phyloP scores from a whole-genome alignment of 2,329 filamentous ascomycete genomes.

The Botrytis deweyae region DNA sequence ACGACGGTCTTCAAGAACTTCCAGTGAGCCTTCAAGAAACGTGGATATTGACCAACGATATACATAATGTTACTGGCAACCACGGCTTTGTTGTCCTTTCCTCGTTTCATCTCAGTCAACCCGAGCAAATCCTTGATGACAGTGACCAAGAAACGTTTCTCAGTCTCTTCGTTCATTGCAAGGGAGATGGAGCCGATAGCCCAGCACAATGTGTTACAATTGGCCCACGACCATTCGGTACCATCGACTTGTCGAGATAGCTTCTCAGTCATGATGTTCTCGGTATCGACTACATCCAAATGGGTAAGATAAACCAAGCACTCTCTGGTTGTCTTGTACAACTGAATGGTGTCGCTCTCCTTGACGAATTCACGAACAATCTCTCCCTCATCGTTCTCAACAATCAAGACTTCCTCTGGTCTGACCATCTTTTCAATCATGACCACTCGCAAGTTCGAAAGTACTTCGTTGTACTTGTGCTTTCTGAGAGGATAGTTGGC shows the following conservation, averaged over 20 bases:
- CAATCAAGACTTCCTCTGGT: conserved; percentile 94
- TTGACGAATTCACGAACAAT: conserved; percentile 99
- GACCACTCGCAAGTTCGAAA: conserved; percentile 90
- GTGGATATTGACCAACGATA: conserved; percentile 97
- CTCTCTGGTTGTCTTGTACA: conserved; percentile 98
- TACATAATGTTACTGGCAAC: conserved; percentile 99
- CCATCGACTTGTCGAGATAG: conserved; percentile 92
- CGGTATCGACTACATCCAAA: conserved; percentile 93
- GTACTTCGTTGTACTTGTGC: conserved; percentile 93
- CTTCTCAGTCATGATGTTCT: conserved; percentile 99
- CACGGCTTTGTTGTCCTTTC: conserved; percentile 99
- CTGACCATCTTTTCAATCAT: conserved; percentile 99
- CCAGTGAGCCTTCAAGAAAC: conserved; percentile 98
- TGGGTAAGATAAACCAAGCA: conserved; percentile 97
- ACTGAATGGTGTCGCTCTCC: conserved; percentile 96
- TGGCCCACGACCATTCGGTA: conserved; percentile 97
- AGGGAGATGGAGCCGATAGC: conserved; percentile 98
- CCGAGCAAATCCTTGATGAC: conserved; percentile 98
- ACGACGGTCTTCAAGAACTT: conserved; percentile 99
- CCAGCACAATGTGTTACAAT: conserved; percentile 99
- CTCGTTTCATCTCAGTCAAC: conserved; percentile 97
- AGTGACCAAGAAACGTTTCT: conserved; percentile 96
- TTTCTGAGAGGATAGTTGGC: conserved; percentile 92
- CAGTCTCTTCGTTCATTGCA: conserved; percentile 99
- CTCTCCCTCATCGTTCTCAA: conserved; percentile 99